These are phyloP conservation scores for Metschnikowia lochheadii DNA, from an alignment of 805 yeast species.

Conservation along the genomic window DNA sequence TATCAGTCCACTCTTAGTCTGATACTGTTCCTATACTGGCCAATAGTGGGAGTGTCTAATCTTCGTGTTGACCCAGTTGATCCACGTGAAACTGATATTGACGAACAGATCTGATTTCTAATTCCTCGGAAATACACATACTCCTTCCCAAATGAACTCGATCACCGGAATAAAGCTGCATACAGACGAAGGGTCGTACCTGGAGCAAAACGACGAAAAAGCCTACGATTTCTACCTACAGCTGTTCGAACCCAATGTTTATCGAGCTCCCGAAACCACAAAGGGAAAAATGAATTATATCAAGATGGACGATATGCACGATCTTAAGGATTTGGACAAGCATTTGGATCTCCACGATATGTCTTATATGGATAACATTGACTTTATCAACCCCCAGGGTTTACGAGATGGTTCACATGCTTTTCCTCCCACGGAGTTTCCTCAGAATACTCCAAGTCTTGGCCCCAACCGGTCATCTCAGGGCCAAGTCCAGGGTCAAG, in stretches of 20 bases:
- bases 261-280: neutral
- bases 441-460: conserved; percentile 18
- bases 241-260: conserved; percentile 5
- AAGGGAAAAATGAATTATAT: neutral
- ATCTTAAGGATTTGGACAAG: neutral
- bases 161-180: no score
- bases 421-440: conserved; percentile 17
- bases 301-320: neutral
- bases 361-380: conserved; percentile 6
- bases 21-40: no score
- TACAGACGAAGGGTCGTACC: neutral
- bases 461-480: conserved; percentile 2
- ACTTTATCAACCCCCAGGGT: conserved; percentile 15
- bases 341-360: neutral
- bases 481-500: neutral
- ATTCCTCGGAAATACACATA: no score
- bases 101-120: no score
- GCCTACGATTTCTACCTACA: conserved; percentile 15
- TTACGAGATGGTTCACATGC: conserved; percentile 15
- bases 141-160: no score
- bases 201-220: neutral
- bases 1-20: no score
- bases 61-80: no score
- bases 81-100: no score
- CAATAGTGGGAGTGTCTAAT: no score